A percentile compares a stretch with the other conserved stretches of the same genome.
Evolutionary conservation across 179 eudicot genomes (phyloP).

Genomic region (Beta macrorhiza): DNA sequence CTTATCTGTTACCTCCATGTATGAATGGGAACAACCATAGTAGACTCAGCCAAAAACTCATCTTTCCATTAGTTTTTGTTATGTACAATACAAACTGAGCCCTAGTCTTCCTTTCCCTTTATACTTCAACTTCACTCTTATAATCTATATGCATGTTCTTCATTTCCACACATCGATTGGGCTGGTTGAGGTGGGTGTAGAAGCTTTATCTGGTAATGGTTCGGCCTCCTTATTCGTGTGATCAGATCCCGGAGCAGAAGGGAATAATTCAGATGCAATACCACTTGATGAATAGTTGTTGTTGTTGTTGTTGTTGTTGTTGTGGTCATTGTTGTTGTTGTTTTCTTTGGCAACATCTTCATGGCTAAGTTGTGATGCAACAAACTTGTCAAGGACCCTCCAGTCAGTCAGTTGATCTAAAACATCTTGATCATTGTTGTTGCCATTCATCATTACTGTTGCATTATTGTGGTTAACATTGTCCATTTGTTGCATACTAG

Average conservation of each 20-base stretch:
- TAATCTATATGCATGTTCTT: constrained; percentile 14
- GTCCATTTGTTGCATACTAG: constrained; percentile 18
- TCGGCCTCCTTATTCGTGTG: constrained; percentile 26
- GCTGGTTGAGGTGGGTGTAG: constrained; percentile 41
- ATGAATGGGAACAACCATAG: constrained; percentile 17
- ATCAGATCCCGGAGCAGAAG: constrained; percentile 25
- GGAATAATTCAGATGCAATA: constrained; percentile 15
- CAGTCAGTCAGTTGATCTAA: constrained; percentile 61
- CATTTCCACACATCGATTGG: constrained; percentile 49
- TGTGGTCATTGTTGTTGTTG: not conserved
- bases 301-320: not conserved
- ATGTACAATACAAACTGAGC: constrained; percentile 39
- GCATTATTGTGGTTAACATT: constrained; percentile 6
- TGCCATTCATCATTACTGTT: constrained; percentile 8
- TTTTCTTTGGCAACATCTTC: constrained; percentile 37
- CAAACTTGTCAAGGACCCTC: constrained; percentile 81
- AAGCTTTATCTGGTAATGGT: constrained; percentile 33
- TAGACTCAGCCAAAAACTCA: constrained; percentile 6
- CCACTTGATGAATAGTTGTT: constrained; percentile 19
- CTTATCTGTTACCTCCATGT: constrained; percentile 14
- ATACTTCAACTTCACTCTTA: constrained; percentile 17
- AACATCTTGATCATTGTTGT: constrained; percentile 20
- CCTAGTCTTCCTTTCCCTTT: constrained; percentile 9
- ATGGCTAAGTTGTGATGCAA: constrained; percentile 85
- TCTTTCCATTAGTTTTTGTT: constrained; percentile 19